phyloP scores from a whole-genome alignment of 2,329 filamentous ascomycete species.

The Fusarium fujikuroi region DNA sequence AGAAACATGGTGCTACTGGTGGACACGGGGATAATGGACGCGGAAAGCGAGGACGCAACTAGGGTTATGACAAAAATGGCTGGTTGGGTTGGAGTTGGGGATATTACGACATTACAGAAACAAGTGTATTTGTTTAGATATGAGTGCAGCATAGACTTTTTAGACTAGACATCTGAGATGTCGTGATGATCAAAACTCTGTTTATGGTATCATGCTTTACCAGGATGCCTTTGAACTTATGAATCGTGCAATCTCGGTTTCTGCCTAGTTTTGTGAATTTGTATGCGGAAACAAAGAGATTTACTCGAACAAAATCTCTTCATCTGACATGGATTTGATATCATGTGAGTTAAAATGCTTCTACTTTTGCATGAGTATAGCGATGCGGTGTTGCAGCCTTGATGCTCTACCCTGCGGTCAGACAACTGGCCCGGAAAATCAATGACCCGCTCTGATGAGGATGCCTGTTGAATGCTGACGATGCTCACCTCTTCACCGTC shows the following conservation, averaged over 20 bases:
- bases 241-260: no score
- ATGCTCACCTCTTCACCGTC: not conserved
- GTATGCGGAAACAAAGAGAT: accelerated
- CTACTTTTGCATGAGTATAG: not conserved
- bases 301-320: accelerated
- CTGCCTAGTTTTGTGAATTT: accelerated
- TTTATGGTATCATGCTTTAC: not conserved
- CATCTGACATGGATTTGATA: accelerated
- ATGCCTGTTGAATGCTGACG: not conserved
- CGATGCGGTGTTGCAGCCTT: accelerated
- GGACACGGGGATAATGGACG: slow-evolving; percentile 14
- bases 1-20: slow-evolving; percentile 31
- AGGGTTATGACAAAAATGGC: not conserved
- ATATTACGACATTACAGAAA: slow-evolving; percentile 5
- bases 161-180: not conserved
- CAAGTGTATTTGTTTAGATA: slow-evolving; percentile 2
- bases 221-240: no score
- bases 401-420: not conserved
- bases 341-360: not conserved
- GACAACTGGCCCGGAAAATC: not conserved
- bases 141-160: slow-evolving; percentile 17
- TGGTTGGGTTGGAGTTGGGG: slow-evolving; percentile 9
- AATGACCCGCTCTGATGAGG: not conserved
- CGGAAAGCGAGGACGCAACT: slow-evolving; percentile 20
- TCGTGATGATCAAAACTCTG: slow-evolving; percentile 1